These are phyloP conservation scores for Breviolum minutum DNA, from an alignment of 73 alveolate genomes.

Conservation along the genomic window DNA sequence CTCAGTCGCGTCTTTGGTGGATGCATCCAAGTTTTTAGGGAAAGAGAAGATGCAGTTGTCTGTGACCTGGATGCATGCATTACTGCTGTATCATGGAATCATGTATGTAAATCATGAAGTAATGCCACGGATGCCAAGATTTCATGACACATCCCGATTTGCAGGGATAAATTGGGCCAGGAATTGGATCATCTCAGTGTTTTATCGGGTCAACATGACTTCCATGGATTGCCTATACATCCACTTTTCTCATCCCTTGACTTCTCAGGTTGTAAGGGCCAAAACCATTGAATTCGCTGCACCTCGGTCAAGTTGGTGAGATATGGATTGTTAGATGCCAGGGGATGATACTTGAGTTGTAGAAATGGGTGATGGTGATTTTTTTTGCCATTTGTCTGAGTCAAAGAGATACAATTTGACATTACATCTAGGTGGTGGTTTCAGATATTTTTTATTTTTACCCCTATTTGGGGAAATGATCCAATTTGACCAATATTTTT, in stretches of 20 bases:
- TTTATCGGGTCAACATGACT: too few species aligned
- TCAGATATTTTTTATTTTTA: too few species aligned
- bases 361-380: background rate
- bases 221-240: too few species aligned
- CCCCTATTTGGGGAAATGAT: too few species aligned
- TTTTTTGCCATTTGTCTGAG: background rate
- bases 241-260: too few species aligned
- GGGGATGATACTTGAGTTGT: too few species aligned
- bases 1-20: conserved; percentile 9
- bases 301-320: background rate
- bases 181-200: too few species aligned
- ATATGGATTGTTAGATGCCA: too few species aligned
- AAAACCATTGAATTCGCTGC: conserved; percentile 10
- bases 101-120: background rate
- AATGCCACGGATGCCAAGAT: background rate
- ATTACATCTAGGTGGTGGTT: too few species aligned
- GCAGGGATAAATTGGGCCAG: too few species aligned
- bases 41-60: conserved; percentile 48
- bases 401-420: background rate
- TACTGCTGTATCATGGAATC: background rate
- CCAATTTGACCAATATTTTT: too few species aligned
- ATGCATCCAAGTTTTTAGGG: conserved; percentile 12
- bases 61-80: background rate
- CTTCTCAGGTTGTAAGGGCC: conserved; percentile 1
- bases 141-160: background rate